phyloP scores from a whole-genome alignment of 495 filamentous ascomycete genomes.

The Trichoderma erinaceum region DNA sequence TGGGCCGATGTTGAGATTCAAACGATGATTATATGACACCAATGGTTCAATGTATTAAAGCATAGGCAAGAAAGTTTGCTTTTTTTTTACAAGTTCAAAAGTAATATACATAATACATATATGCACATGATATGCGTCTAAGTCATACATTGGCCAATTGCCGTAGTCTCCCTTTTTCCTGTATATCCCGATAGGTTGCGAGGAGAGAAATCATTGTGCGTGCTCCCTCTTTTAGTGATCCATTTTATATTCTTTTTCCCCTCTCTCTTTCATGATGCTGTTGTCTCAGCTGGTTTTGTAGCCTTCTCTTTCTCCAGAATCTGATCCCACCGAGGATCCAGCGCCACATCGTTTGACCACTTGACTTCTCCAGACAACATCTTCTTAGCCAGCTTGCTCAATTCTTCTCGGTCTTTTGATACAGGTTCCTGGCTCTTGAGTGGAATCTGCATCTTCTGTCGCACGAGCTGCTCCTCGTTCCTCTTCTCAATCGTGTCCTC shows the following conservation, averaged over 20 bases:
- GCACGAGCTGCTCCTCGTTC: slow-evolving; percentile 32
- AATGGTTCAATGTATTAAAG: background rate
- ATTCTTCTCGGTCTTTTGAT: slow-evolving; percentile 26
- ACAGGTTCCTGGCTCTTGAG: slow-evolving; percentile 31
- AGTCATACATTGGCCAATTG: slow-evolving; percentile 22
- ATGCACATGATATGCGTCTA: slow-evolving; percentile 18
- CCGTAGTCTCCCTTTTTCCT: background rate
- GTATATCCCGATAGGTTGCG: background rate
- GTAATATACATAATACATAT: slow-evolving; percentile 15
- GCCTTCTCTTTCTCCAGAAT: slow-evolving; percentile 24
- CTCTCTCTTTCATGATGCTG: slow-evolving; percentile 3
- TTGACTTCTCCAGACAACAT: slow-evolving; percentile 40
- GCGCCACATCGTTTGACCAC: slow-evolving; percentile 28
- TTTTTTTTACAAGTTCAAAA: slow-evolving; percentile 16
- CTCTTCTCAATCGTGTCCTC: slow-evolving; percentile 39
- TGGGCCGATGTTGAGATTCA: slow-evolving; percentile 45
- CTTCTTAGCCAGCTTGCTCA: slow-evolving; percentile 53
- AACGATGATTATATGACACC: background rate
- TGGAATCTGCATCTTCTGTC: slow-evolving; percentile 22
- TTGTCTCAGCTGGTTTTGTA: background rate
- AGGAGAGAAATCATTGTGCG: background rate
- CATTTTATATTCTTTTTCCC: background rate
- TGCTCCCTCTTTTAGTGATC: background rate
- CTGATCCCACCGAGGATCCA: slow-evolving; percentile 35
- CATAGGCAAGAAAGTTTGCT: background rate